Evolutionary conservation across 2,329 filamentous ascomycete species (phyloP).

Genomic region (Rachicladosporium sp.): DNA sequence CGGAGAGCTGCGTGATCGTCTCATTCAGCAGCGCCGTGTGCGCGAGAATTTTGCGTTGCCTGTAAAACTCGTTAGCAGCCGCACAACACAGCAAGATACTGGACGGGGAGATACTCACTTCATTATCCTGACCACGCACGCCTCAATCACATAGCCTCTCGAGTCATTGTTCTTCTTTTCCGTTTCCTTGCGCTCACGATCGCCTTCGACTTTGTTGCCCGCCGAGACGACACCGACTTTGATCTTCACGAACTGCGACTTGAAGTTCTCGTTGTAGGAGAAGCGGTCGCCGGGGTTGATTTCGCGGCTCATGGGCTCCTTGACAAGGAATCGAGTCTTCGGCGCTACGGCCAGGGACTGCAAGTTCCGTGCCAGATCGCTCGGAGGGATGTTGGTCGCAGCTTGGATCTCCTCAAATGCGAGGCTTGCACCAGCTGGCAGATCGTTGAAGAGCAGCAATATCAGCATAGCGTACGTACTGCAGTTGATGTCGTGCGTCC

Average conservation of each 20-base stretch:
- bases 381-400: conserved; percentile 62
- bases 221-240: conserved; percentile 76
- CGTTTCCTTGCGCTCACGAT: conserved; percentile 53
- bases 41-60: conserved; percentile 59
- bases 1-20: conserved; percentile 55
- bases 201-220: conserved; percentile 72
- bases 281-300: conserved; percentile 69
- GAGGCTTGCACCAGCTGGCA: conserved; percentile 38
- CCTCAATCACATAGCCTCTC: conserved; percentile 59
- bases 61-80: conserved; percentile 28
- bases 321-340: conserved; percentile 69
- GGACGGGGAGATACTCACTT: conserved; percentile 47
- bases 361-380: conserved; percentile 64
- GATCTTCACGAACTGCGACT: conserved; percentile 72
- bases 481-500: conserved; percentile 80
- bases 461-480: conserved; percentile 89
- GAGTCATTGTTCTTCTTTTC: conserved; percentile 65
- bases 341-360: conserved; percentile 72
- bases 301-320: conserved; percentile 67
- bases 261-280: conserved; percentile 68
- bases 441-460: conserved; percentile 76
- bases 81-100: not conserved
- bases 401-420: conserved; percentile 70
- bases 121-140: conserved; percentile 71
- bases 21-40: conserved; percentile 61